Conservation (phyloP, 208 protist species). For the Crithidia mellificae region DNA sequence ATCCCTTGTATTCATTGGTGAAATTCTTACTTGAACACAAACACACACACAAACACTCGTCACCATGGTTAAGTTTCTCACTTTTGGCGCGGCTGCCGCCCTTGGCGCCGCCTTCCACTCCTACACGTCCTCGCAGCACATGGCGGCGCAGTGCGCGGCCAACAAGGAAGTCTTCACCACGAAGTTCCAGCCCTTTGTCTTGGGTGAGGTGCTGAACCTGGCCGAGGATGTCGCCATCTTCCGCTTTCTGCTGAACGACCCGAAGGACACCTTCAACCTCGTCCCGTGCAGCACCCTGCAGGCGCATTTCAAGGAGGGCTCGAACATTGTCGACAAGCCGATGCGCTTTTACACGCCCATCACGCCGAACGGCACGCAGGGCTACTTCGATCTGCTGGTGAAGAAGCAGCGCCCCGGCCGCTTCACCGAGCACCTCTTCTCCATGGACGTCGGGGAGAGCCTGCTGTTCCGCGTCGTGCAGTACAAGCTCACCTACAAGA, state of each 20-base stretch:
- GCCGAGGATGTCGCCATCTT: conserved; percentile 88
- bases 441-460: conserved; percentile 81
- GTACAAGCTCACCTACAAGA: conserved; percentile 85
- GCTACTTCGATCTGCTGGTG: conserved; percentile 90
- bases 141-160: conserved; percentile 42
- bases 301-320: conserved; percentile 79
- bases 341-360: conserved; percentile 93
- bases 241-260: conserved; percentile 78
- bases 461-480: conserved; percentile 79
- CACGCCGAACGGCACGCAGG: conserved; percentile 82
- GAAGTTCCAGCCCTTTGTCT: conserved; percentile 80
- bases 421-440: conserved; percentile 85
- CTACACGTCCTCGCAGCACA: conserved; percentile 40
- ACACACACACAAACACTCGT: neutral
- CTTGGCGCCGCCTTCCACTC: conserved; percentile 73
- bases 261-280: conserved; percentile 70
- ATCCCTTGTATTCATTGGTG: too few relatives aligned
- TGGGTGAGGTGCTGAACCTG: conserved; percentile 86
- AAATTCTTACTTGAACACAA: too few relatives aligned
- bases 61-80: conserved; percentile 52
- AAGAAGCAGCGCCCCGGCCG: conserved; percentile 80
- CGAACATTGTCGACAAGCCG: conserved; percentile 79
- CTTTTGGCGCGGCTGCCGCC: conserved; percentile 57
- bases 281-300: conserved; percentile 83
- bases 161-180: conserved; percentile 51